Evolutionary conservation across 768 basidiomycete species (phyloP).

Genomic region (Boletus reticulatus): DNA sequence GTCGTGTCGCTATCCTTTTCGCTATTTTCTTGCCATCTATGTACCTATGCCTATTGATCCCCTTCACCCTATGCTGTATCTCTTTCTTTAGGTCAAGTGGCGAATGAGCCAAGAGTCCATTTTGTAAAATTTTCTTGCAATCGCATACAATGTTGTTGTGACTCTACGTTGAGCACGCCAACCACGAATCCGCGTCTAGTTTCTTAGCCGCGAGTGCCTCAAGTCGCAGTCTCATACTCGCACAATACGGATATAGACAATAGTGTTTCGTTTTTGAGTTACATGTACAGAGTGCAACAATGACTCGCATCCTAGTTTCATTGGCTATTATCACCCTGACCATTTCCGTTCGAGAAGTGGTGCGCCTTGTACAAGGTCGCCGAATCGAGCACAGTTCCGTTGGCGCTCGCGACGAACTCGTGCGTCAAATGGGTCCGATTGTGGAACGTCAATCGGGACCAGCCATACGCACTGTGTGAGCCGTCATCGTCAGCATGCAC

Average conservation of each 20-base stretch:
- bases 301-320: neutral
- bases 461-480: constrained; percentile 21
- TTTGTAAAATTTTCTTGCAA: constrained; percentile 10
- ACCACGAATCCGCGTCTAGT: no score
- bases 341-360: neutral
- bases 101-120: neutral
- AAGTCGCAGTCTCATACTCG: no score
- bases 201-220: no score
- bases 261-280: no score
- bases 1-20: neutral
- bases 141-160: neutral
- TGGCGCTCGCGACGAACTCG: constrained; percentile 29
- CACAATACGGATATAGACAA: no score
- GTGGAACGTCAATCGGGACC: constrained; percentile 30
- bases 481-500: neutral
- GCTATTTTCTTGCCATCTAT: constrained; percentile 19
- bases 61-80: constrained; percentile 25
- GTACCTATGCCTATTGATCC: constrained; percentile 30
- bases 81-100: constrained; percentile 2
- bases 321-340: neutral
- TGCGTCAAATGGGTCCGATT: constrained; percentile 30
- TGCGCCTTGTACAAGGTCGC: constrained; percentile 27
- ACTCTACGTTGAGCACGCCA: neutral
- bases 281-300: no score
- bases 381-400: constrained; percentile 23